Base-by-base conservation (phyloP, 73 alveolate genomes). In the Diophrys sp. region DNA sequence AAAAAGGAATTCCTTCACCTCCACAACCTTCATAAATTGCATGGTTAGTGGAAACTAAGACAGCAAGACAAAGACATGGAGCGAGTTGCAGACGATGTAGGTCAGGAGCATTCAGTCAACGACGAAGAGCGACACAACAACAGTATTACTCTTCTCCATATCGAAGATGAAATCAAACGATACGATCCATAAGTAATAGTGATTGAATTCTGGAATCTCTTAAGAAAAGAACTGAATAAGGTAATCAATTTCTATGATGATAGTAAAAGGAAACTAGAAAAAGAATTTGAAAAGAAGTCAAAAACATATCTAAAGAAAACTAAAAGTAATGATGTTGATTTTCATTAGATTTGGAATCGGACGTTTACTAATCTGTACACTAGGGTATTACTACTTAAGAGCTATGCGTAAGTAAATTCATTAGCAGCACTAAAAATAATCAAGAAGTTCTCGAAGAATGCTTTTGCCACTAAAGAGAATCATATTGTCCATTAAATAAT, bases 341-440 rank as follows among this genome's bases (percentile, higher is more conserved):
- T 71, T 56, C 83, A 80, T 25, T 73, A 80, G 26, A 81, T 34
- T 55, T 81, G 89, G 89, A 81, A 79, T n/a, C 71, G 89, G 57
- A 81, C 89, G 2, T 81, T 62, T 54, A 29, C 34, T 26, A 29
- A 73, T 14, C 34, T 81, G n/a, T 81, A 8, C 30, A 31, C 67
- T 14, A 28, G 62, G 1, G 23, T 81, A 0, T 30, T 29, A 27
- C 74, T 80, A 81, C 89, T 81, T 30, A 68, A 81, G n/a, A 78
- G 79, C 0, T 81, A 14, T 56, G 82, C 89, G 14, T 56, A 81
- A 31, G 57, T 81, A n/a, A 82, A 74, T 34, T 31, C 54, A 33
- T 54, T 82, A 14, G 90, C 90, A 0, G 72, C 57, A n/a, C 33
- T 74, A 32, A 82, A 70, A 78, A 44, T 82, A 14, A 28, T 44